Base-by-base conservation (phyloP, 331 rosid species). In the Erythrophleum ivorense region DNA sequence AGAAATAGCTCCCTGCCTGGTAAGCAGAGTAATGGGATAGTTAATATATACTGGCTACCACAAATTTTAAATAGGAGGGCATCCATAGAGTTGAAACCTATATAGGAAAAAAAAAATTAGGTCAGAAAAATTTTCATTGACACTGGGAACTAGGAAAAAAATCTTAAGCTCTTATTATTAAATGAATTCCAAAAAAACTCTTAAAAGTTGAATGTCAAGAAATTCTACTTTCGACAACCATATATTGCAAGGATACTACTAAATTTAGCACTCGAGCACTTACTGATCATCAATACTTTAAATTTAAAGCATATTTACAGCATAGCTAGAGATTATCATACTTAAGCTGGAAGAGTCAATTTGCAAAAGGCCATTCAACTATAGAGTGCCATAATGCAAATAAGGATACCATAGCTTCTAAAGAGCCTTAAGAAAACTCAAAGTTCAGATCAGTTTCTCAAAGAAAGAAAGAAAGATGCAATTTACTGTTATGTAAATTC, bases 1-100 rank as follows among this genome's bases (percentile, higher is more conserved):
- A 38, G 88, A 81, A 80, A 95, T 90, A 70, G 89, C 92, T 82
- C 90, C 94, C 36, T 36, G 71, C 92, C 98, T 95, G 78, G 34
- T 41, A 76, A 38, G 79, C 71, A 85, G 19, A 65, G 48, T 71
- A n/a, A 34, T 21, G 43, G 7, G 46, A 80, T 63, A 58, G n/a
- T 65, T 52, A 46, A 9, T 58, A 64, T 9, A 48, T 50, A 65
- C 43, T 60, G 6, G 24, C 79, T 19, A 46, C 71, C 74, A 76
- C 19, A 38, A 65, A 73, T 50, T 24, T 60, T 52, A 41, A 13
- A 65, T 50, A 18, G 64, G 8, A 9, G 5, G 53, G 55, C 40
- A 60, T 60, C 46, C 2, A 9, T 52, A 9, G 46, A 31, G 49
- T 11, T 62, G 69, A 15, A 58, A 36, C 70, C 79, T 46, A 29